Evolutionary conservation across 2,329 filamentous ascomycete species (phyloP).

Genomic region (Ceratocystis cubensis): DNA sequence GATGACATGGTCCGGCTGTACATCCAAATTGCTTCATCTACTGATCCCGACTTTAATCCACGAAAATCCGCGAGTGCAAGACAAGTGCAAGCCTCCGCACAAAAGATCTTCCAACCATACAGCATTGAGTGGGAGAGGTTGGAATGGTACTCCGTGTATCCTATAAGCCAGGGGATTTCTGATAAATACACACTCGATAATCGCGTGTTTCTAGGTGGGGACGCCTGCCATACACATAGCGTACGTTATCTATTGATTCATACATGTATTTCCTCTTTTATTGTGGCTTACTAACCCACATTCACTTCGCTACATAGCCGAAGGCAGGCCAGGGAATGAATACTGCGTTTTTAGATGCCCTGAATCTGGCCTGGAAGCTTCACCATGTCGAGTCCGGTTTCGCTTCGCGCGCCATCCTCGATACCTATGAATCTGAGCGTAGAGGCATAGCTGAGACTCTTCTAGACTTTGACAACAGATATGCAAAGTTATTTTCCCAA

Average conservation of each 20-base stretch:
- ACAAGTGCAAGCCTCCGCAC: conserved; percentile 52
- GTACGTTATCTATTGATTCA: conserved; percentile 32
- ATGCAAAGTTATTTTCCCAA: conserved; percentile 80
- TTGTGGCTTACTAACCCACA: conserved; percentile 26
- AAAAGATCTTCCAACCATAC: conserved; percentile 54
- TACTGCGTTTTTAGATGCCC: conserved; percentile 64
- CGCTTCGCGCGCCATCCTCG: conserved; percentile 59
- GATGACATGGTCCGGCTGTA: conserved; percentile 52
- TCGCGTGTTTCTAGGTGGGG: conserved; percentile 61
- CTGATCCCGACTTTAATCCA: conserved; percentile 48
- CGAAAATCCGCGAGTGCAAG: conserved; percentile 50
- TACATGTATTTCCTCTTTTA: conserved; percentile 23
- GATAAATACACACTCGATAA: conserved; percentile 55
- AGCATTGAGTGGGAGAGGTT: conserved; percentile 53
- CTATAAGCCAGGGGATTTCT: conserved; percentile 61
- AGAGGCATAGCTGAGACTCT: conserved; percentile 74
- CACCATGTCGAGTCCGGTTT: conserved; percentile 79
- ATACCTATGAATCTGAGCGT: conserved; percentile 78
- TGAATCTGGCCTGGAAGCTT: conserved; percentile 93
- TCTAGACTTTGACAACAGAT: conserved; percentile 75
- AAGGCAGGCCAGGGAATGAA: conserved; percentile 75
- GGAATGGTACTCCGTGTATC: conserved; percentile 66
- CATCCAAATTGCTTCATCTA: conserved; percentile 53
- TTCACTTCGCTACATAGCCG: conserved; percentile 35
- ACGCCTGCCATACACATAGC: conserved; percentile 69